Evolutionary conservation across 306 rosid genomes (phyloP), one percentile per base, ranked within the genome.

Genomic region (Rubus parviflorus): DNA sequence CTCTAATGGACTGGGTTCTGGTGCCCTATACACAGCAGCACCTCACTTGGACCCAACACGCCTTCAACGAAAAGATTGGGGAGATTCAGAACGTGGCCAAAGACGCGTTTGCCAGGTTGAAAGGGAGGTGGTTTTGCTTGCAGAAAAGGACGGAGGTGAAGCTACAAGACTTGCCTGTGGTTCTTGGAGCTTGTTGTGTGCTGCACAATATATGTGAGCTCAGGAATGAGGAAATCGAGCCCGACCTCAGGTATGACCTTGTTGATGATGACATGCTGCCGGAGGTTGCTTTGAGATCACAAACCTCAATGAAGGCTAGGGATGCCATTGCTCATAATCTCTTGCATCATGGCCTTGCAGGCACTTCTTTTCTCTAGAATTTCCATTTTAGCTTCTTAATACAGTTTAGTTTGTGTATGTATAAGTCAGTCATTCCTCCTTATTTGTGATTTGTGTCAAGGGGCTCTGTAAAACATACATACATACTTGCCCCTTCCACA

Each of bases 141-240:
- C 97, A 92, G 83, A 92, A 90, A 73, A 57, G 98, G 68, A 91
- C 99, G 0, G 99, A 96, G 82, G 97, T 91, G 74, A 96, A 96
- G 70, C 89, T 96, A 1, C 98, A 92, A 62, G 98, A 96, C 65
- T 79, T 92, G 86, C 97, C 98, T 5, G 88, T 88, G 46, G 92
- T 96, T 2, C 97, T 92, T 7, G 98, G 94, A n/a, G 99, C 99
- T 3, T 96, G 99, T 20, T 96, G 98, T 57, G 99, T 96, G 43
- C 48, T 92, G 84, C 99, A 96, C 56, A 96, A 96, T 41, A 96
- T 96, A 6, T 96, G 99, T 51, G 99, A 96, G 57, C 6, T 91
- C 85, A 83, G 62, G 77, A 88, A 91, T 19, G 97, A 96, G 41
- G 88, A 84, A 43, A 80, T 96, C 41, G 96, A 91, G 0, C 90